Conservation (phyloP, 2,329 filamentous ascomycete genomes). For the Penicillium sumatraense region DNA sequence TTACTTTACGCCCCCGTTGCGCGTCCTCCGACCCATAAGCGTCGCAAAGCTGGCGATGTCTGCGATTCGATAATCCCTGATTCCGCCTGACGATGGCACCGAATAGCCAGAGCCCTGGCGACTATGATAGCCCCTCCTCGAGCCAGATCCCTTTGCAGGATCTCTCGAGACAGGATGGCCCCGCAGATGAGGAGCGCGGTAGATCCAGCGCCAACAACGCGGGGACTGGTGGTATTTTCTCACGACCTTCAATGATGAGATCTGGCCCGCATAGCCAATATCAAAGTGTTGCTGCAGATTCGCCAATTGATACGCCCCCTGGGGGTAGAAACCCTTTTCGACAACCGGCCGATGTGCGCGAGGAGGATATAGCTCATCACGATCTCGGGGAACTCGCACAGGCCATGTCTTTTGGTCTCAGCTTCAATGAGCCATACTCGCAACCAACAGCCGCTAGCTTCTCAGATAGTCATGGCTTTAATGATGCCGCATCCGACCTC, state of each 20-base stretch:
- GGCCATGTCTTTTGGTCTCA: slow-evolving; percentile 49
- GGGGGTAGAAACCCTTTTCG: slow-evolving; percentile 27
- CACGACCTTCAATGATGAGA: slow-evolving; percentile 45
- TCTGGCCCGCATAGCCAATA: slow-evolving; percentile 52
- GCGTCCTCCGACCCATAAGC: slow-evolving; percentile 1
- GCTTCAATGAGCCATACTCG: slow-evolving; percentile 37
- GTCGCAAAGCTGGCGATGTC: slow-evolving; percentile 41
- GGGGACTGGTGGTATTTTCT: slow-evolving; percentile 46
- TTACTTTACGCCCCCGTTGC: not conserved
- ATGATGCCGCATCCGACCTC: slow-evolving; percentile 35
- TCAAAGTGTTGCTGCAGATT: slow-evolving; percentile 57
- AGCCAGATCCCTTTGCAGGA: slow-evolving; percentile 71
- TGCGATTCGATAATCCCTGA: slow-evolving; percentile 40
- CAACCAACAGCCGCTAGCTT: slow-evolving; percentile 8
- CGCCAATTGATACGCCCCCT: slow-evolving; percentile 43
- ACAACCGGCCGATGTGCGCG: slow-evolving; percentile 20
- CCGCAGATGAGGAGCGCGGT: slow-evolving; percentile 35
- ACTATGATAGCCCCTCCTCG: slow-evolving; percentile 31
- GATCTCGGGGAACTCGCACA: slow-evolving; percentile 46
- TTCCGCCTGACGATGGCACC: slow-evolving; percentile 47
- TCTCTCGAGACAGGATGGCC: slow-evolving; percentile 51
- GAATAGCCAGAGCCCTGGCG: slow-evolving; percentile 37
- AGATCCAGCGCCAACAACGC: slow-evolving; percentile 34
- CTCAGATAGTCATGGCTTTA: slow-evolving; percentile 26
- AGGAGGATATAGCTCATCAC: slow-evolving; percentile 37